Evolutionary conservation across 2,329 filamentous ascomycete genomes (phyloP).

Genomic region (Lasiodiplodia hormozganensis): DNA sequence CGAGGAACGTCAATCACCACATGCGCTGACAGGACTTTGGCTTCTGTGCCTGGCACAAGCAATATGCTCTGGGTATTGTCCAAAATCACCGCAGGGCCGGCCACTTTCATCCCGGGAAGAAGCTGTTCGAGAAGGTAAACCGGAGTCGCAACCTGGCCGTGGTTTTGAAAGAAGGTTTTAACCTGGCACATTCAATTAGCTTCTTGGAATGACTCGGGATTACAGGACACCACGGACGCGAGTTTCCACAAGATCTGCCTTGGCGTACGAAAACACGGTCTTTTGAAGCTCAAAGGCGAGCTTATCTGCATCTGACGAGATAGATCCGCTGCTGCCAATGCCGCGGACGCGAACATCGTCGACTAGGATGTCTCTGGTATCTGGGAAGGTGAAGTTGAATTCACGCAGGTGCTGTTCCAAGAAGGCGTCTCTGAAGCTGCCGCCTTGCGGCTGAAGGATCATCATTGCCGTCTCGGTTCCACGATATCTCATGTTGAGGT

Average conservation of each 20-base stretch:
- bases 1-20: conserved; percentile 54
- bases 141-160: conserved; percentile 36
- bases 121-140: conserved; percentile 38
- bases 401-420: conserved; percentile 49
- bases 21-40: conserved; percentile 47
- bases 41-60: conserved; percentile 47
- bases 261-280: conserved; percentile 63
- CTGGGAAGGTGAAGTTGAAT: conserved; percentile 56
- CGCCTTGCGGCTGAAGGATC: conserved; percentile 43
- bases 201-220: neutral
- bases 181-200: neutral
- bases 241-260: conserved; percentile 72
- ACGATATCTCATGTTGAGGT: conserved; percentile 54
- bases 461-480: conserved; percentile 56
- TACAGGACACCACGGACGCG: conserved; percentile 41
- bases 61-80: conserved; percentile 57
- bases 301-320: conserved; percentile 65
- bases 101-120: conserved; percentile 34
- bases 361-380: conserved; percentile 51
- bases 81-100: conserved; percentile 43
- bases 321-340: conserved; percentile 59
- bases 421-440: conserved; percentile 47
- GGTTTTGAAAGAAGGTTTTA: conserved; percentile 37
- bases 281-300: conserved; percentile 82
- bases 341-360: conserved; percentile 26